Conservation (phyloP, 495 filamentous ascomycete genomes). For the Hyphodiscus hymeniophilus region DNA sequence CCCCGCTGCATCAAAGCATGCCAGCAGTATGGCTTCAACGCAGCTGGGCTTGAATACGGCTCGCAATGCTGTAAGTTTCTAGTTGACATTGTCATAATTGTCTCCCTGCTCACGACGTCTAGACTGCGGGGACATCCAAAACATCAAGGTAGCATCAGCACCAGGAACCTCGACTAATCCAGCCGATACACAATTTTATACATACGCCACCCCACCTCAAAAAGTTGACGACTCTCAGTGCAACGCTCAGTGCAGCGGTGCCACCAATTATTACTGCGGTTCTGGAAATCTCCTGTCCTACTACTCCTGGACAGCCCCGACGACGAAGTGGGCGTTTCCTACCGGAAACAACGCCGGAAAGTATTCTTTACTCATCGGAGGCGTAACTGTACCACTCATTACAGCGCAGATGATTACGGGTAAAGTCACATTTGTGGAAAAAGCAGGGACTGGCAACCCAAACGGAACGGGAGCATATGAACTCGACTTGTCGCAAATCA, state of each 20-base stretch:
- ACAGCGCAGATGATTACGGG: constrained; percentile 49
- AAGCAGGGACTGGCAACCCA: constrained; percentile 24
- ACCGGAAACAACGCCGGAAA: constrained; percentile 42
- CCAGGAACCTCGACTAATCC: constrained; percentile 2
- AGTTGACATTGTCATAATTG: too few species aligned
- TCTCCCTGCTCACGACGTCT: too few species aligned
- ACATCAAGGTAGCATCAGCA: constrained; percentile 5
- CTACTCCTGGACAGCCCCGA: constrained; percentile 25
- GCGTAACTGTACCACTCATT: constrained; percentile 45
- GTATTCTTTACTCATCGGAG: constrained; percentile 41
- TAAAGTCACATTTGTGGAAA: constrained; percentile 59
- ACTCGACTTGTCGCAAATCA: constrained; percentile 41
- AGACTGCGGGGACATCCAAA: constrained; percentile 7
- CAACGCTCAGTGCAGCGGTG: constrained; percentile 41
- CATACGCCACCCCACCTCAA: constrained; percentile 1
- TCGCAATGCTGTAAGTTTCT: constrained; percentile 27
- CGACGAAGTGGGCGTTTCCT: constrained; percentile 28
- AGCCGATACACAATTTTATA: background rate
- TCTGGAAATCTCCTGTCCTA: constrained; percentile 42
- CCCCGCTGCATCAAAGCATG: constrained; percentile 30
- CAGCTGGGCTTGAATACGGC: constrained; percentile 36
- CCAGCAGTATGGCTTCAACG: constrained; percentile 28
- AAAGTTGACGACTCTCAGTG: background rate
- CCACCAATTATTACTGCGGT: constrained; percentile 44
- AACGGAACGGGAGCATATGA: constrained; percentile 61